Percentiles rank a stretch among this genome's conserved stretches.
Conservation (phyloP, 805 yeast species). For the Hanseniaspora valbyensis region DNA sequence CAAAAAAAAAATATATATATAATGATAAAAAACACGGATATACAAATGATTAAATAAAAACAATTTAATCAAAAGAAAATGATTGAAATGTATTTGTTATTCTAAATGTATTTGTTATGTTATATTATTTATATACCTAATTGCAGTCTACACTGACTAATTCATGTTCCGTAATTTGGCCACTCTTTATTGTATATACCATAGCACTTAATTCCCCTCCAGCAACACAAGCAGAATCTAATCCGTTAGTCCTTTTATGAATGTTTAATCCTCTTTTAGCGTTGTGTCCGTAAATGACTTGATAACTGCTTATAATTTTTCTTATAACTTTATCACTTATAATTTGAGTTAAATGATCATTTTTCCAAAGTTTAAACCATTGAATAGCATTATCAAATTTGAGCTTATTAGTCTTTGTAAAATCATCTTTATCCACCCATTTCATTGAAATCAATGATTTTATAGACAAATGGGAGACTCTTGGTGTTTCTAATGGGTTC, state of each 20-base stretch:
- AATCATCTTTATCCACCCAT: slow-evolving; percentile 34
- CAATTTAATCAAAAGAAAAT: too few relatives aligned
- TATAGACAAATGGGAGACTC: slow-evolving; percentile 40
- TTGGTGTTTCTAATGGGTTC: slow-evolving; percentile 34
- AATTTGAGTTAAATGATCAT: slow-evolving; percentile 17
- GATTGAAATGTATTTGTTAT: not conserved
- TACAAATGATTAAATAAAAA: too few relatives aligned
- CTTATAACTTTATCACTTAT: slow-evolving; percentile 13
- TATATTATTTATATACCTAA: not conserved
- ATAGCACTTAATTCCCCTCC: slow-evolving; percentile 62
- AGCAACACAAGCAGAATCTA: slow-evolving; percentile 72
- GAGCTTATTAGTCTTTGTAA: slow-evolving; percentile 14
- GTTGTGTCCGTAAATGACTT: slow-evolving; percentile 79
- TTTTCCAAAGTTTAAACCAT: slow-evolving; percentile 52
- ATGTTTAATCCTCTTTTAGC: slow-evolving; percentile 65
- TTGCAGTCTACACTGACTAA: not conserved
- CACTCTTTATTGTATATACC: slow-evolving; percentile 15
- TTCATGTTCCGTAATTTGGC: not conserved
- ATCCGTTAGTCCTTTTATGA: slow-evolving; percentile 58
- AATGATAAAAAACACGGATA: too few relatives aligned
- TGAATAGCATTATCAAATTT: slow-evolving; percentile 29
- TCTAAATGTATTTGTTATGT: not conserved
- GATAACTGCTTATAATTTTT: slow-evolving; percentile 24
- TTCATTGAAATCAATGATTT: slow-evolving; percentile 50
- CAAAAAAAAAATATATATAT: too few relatives aligned